Percentiles rank a stretch among this genome's conserved stretches.
phyloP scores from a whole-genome alignment of 2,329 filamentous ascomycete species.

The Thielaviopsis musarum region DNA sequence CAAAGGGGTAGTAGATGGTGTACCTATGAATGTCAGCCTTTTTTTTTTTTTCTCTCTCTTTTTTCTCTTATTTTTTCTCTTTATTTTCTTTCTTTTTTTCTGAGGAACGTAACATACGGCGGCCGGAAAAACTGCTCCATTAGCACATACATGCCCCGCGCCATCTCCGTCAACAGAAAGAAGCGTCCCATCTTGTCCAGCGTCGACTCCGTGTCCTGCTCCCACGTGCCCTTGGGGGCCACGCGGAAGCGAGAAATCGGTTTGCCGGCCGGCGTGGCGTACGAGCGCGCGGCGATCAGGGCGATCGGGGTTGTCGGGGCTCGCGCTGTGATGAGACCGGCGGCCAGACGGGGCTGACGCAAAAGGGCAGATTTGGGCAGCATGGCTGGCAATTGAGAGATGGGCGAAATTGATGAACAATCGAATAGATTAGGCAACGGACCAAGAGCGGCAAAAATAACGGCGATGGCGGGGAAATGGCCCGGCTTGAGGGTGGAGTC shows the following conservation, averaged over 20 bases:
- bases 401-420: too few relatives aligned
- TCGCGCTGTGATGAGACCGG: not conserved
- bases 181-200: slow-evolving; percentile 79
- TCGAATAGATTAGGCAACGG: too few relatives aligned
- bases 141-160: slow-evolving; percentile 93
- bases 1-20: slow-evolving; percentile 97
- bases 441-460: too few relatives aligned
- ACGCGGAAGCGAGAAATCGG: slow-evolving; percentile 71
- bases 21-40: slow-evolving; percentile 39
- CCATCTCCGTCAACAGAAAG: slow-evolving; percentile 91
- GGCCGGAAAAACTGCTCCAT: slow-evolving; percentile 97
- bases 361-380: not conserved
- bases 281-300: slow-evolving; percentile 19
- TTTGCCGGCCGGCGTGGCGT: slow-evolving; percentile 58
- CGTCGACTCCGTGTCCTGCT: slow-evolving; percentile 58
- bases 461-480: too few relatives aligned
- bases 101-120: slow-evolving; percentile 49
- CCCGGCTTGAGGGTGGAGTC: too few relatives aligned
- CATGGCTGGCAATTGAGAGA: too few relatives aligned
- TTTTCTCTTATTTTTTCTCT: not conserved
- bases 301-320: not conserved
- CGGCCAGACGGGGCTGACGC: not conserved
- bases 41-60: not conserved
- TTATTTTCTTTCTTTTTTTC: too few relatives aligned
- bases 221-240: slow-evolving; percentile 57